A percentile compares a stretch with the other conserved stretches of the same genome.
phyloP scores from a whole-genome alignment of 768 basidiomycete species.

The Hydnomerulius pinastri region DNA sequence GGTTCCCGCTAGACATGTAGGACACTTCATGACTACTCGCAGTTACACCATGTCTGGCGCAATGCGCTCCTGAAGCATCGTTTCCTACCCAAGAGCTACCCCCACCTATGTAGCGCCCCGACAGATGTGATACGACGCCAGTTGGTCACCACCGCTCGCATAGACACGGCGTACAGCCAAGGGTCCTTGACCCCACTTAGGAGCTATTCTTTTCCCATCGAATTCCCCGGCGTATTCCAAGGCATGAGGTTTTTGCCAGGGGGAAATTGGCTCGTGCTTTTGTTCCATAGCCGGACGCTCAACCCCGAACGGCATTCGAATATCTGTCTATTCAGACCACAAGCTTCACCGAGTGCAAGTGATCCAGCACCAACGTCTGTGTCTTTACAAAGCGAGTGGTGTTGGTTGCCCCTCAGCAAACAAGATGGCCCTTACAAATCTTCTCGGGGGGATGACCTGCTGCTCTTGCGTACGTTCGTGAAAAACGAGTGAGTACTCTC shows the following conservation, averaged over 20 bases:
- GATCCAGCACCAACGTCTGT: slow-evolving; percentile 12
- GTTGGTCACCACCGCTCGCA: slow-evolving; percentile 20
- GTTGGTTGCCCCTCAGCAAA: slow-evolving; percentile 24
- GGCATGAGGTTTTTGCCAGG: slow-evolving; percentile 23
- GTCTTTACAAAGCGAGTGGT: slow-evolving; percentile 32
- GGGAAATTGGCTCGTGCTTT: background rate
- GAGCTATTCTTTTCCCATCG: slow-evolving; percentile 29
- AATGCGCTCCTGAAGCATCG: slow-evolving; percentile 22
- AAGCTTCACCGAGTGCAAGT: slow-evolving; percentile 1
- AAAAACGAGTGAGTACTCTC: slow-evolving; percentile 24
- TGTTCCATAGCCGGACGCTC: slow-evolving; percentile 24
- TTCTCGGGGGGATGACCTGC: slow-evolving; percentile 29
- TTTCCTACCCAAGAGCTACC: slow-evolving; percentile 26
- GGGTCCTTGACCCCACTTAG: slow-evolving; percentile 15
- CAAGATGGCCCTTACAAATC: slow-evolving; percentile 32
- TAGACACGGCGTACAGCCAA: slow-evolving; percentile 24
- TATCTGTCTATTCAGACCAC: slow-evolving; percentile 27
- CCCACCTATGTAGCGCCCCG: slow-evolving; percentile 22
- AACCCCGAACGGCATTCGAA: slow-evolving; percentile 32
- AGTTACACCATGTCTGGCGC: slow-evolving; percentile 28
- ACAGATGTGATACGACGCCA: slow-evolving; percentile 25
- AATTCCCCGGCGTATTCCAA: slow-evolving; percentile 32
- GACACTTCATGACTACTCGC: slow-evolving; percentile 24
- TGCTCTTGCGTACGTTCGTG: slow-evolving; percentile 27
- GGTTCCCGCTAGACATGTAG: slow-evolving; percentile 23